phyloP scores from a whole-genome alignment of 2,329 filamentous ascomycete genomes.

The Aureobasidium sp. region DNA sequence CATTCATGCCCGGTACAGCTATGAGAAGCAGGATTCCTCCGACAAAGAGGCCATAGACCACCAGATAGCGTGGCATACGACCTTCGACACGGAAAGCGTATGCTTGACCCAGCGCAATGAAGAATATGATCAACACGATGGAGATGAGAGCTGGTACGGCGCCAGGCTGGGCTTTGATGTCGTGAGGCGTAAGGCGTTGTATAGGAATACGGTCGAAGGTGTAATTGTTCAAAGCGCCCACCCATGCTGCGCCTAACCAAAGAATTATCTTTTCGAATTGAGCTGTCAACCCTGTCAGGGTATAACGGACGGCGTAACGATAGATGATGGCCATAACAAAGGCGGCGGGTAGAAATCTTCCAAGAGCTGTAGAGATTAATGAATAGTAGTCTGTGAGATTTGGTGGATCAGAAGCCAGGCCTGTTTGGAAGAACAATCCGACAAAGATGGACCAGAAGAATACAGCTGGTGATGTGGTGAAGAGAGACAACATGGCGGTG shows the following conservation, averaged over 20 bases:
- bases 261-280: constrained; percentile 86
- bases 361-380: constrained; percentile 70
- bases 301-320: constrained; percentile 69
- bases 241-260: constrained; percentile 85
- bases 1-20: constrained; percentile 64
- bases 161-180: constrained; percentile 82
- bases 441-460: constrained; percentile 83
- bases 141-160: constrained; percentile 74
- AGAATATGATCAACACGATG: constrained; percentile 64
- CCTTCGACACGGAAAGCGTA: constrained; percentile 84
- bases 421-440: constrained; percentile 82
- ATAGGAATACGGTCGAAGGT: constrained; percentile 94
- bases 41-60: constrained; percentile 66
- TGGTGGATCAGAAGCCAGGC: constrained; percentile 82
- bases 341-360: constrained; percentile 76
- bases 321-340: constrained; percentile 87
- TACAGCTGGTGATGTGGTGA: constrained; percentile 67
- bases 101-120: constrained; percentile 66
- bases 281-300: constrained; percentile 64
- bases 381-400: constrained; percentile 58
- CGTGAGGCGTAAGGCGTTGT: constrained; percentile 80
- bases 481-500: constrained; percentile 69
- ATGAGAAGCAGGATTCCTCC: constrained; percentile 63
- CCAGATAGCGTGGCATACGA: constrained; percentile 68
- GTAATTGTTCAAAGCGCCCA: constrained; percentile 88